phyloP scores from a whole-genome alignment of 495 filamentous ascomycete species.

The Xylaria palmicola region DNA sequence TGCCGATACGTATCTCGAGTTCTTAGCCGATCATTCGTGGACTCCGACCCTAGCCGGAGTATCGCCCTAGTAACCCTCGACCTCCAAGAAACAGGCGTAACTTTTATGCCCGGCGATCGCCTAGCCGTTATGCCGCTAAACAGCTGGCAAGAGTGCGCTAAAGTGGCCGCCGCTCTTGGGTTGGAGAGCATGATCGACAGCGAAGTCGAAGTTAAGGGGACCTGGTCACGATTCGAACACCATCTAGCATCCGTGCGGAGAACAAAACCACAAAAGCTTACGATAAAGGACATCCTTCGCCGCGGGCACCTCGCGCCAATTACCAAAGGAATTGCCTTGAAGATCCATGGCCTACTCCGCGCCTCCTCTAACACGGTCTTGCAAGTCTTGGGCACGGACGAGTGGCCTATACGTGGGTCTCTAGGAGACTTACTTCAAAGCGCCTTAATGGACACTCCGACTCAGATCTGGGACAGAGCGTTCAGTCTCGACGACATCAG shows the following conservation, averaged over 20 bases:
- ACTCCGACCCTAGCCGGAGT: constrained; percentile 41
- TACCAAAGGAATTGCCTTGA: constrained; percentile 48
- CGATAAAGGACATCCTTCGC: constrained; percentile 48
- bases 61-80: constrained; percentile 48
- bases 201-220: constrained; percentile 28
- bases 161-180: constrained; percentile 46
- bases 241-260: constrained; percentile 43
- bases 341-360: constrained; percentile 40
- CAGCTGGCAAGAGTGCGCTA: constrained; percentile 47
- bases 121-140: constrained; percentile 53
- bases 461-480: constrained; percentile 49
- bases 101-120: constrained; percentile 49
- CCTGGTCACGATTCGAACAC: constrained; percentile 46
- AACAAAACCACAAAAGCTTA: constrained; percentile 30
- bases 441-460: constrained; percentile 44
- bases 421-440: constrained; percentile 46
- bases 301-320: constrained; percentile 48
- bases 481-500: constrained; percentile 42
- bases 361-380: constrained; percentile 49
- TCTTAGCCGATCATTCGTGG: constrained; percentile 41
- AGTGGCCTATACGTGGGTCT: constrained; percentile 49
- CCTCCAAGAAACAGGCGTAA: constrained; percentile 47
- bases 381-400: constrained; percentile 46
- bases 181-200: constrained; percentile 41
- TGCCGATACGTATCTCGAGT: constrained; percentile 47